Evolutionary conservation across 2,329 filamentous ascomycete genomes (phyloP).

Genomic region (Dactylellina haptotyla): DNA sequence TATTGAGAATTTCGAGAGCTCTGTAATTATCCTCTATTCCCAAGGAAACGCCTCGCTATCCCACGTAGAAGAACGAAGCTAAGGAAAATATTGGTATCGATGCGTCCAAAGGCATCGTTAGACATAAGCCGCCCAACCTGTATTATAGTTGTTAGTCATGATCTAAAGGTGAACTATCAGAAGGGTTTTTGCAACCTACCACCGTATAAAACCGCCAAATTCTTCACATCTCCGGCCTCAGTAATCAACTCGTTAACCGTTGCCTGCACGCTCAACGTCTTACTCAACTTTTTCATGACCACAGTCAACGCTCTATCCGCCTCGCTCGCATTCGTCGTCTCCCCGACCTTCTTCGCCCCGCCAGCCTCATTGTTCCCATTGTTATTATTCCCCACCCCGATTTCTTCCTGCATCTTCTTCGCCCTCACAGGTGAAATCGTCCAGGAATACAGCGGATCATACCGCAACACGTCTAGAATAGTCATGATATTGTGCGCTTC

Average conservation of each 20-base stretch:
- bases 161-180: background rate
- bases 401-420: conserved; percentile 72
- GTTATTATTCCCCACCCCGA: conserved; percentile 52
- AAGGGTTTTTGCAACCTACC: conserved; percentile 65
- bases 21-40: no score
- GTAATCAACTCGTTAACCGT: conserved; percentile 98
- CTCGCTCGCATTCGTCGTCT: conserved; percentile 68
- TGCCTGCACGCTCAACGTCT: conserved; percentile 90
- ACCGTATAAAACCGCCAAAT: conserved; percentile 88
- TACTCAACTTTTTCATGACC: conserved; percentile 94
- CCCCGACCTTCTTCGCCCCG: conserved; percentile 60
- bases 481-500: conserved; percentile 99
- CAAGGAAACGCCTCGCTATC: no score
- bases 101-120: conserved; percentile 53
- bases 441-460: conserved; percentile 97
- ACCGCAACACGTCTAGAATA: conserved; percentile 94
- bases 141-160: conserved; percentile 3
- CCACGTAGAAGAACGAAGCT: no score
- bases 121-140: conserved; percentile 64
- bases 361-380: conserved; percentile 60
- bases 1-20: no score
- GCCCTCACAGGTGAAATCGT: conserved; percentile 67
- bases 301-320: conserved; percentile 91
- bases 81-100: background rate
- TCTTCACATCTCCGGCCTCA: conserved; percentile 90